Percentiles rank a stretch among this genome's conserved stretches.
These are phyloP conservation scores for Claviceps digitariae DNA, from an alignment of 2,329 filamentous ascomycete species.

Conservation along the genomic window DNA sequence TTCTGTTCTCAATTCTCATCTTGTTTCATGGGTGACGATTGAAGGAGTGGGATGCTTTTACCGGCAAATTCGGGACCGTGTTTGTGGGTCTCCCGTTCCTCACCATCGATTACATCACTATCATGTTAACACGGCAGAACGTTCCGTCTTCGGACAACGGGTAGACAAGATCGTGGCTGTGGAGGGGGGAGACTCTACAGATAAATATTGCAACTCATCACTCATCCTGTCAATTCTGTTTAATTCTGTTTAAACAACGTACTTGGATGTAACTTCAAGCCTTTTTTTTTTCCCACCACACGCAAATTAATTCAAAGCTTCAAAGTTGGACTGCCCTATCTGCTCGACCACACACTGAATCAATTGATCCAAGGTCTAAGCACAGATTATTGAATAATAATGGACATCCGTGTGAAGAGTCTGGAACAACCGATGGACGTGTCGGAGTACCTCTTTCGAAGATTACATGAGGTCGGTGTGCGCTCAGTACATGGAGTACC, in stretches of 20 bases:
- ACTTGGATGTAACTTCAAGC: not conserved
- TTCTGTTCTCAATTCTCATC: not conserved
- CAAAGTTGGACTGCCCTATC: not conserved
- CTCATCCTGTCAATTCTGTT: not conserved
- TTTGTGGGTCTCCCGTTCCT: not conserved
- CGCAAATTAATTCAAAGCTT: not conserved
- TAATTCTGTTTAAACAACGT: not conserved
- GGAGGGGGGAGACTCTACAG: no score
- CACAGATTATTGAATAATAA: constrained; percentile 9
- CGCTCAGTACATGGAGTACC: constrained; percentile 56
- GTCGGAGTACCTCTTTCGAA: constrained; percentile 53
- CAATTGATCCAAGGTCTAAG: not conserved
- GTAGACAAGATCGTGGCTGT: not conserved
- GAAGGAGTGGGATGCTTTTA: not conserved
- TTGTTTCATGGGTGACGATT: not conserved
- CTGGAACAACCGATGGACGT: constrained; percentile 42
- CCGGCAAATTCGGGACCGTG: not conserved
- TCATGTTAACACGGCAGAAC: not conserved
- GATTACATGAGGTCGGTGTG: constrained; percentile 50
- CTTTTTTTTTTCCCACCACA: not conserved
- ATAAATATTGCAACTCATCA: not conserved
- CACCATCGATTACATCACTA: constrained; percentile 8
- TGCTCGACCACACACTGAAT: not conserved
- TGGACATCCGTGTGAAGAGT: constrained; percentile 27
- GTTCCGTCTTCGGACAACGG: not conserved